phyloP scores from a whole-genome alignment of 495 filamentous ascomycete species.

The Haplographium delicatum region DNA sequence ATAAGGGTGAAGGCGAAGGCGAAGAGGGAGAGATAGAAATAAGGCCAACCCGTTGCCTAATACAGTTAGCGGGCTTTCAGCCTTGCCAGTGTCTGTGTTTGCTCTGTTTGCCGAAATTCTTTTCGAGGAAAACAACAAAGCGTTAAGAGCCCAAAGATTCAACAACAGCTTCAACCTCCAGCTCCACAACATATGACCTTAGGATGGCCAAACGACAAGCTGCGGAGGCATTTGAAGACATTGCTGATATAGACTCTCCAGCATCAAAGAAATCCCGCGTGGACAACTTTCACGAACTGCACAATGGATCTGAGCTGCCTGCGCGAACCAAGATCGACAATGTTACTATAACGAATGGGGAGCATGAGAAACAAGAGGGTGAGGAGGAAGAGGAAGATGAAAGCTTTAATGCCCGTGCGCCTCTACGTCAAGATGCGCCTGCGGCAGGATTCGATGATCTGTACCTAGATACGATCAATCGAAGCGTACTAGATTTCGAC shows the following conservation, averaged over 20 bases:
- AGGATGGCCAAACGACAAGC: slow-evolving; percentile 76
- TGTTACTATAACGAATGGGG: slow-evolving; percentile 11
- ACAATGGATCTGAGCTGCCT: slow-evolving; percentile 37
- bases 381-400: slow-evolving; percentile 39
- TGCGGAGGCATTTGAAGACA: slow-evolving; percentile 67
- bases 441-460: slow-evolving; percentile 89
- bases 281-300: slow-evolving; percentile 45
- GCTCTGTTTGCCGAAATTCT: background rate
- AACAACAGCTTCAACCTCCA: background rate
- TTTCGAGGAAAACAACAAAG: background rate
- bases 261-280: slow-evolving; percentile 71
- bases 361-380: slow-evolving; percentile 24
- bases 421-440: slow-evolving; percentile 62
- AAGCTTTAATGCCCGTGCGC: slow-evolving; percentile 36
- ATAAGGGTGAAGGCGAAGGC: no score
- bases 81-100: no score
- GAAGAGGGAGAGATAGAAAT: no score
- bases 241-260: slow-evolving; percentile 55
- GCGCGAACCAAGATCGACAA: slow-evolving; percentile 32
- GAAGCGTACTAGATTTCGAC: slow-evolving; percentile 84
- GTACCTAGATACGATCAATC: slow-evolving; percentile 96
- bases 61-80: no score
- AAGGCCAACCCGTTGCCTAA: no score
- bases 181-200: background rate
- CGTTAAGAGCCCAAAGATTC: background rate